These are phyloP conservation scores for Synchytrium microbalum DNA, from an alignment of 371 early-diverging fungal species.

Conservation along the genomic window DNA sequence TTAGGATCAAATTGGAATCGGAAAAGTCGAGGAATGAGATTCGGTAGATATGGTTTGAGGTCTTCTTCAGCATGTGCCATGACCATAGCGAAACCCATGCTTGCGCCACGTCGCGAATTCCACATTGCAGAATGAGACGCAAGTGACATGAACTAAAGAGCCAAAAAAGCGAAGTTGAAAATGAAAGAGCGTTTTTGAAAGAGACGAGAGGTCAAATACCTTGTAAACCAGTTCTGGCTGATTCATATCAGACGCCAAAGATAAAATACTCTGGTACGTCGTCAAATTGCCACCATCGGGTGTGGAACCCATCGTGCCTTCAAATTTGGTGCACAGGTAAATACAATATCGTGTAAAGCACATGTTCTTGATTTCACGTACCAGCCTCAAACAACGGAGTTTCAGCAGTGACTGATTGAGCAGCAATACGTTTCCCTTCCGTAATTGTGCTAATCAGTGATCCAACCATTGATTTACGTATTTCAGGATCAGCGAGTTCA, in stretches of 20 bases:
- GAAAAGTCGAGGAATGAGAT: slow-evolving; percentile 75
- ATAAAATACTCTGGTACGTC: slow-evolving; percentile 58
- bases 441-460: slow-evolving; percentile 45
- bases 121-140: slow-evolving; percentile 85
- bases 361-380: no score
- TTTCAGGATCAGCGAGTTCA: slow-evolving; percentile 65
- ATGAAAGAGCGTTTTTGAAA: no score
- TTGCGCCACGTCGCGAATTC: slow-evolving; percentile 84
- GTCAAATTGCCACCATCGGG: neutral
- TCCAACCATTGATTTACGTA: slow-evolving; percentile 51
- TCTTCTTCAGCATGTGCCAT: slow-evolving; percentile 70
- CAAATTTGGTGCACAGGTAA: slow-evolving; percentile 64
- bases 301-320: slow-evolving; percentile 6
- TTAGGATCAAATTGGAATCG: slow-evolving; percentile 84
- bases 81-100: slow-evolving; percentile 76
- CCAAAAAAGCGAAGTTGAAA: no score
- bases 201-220: neutral
- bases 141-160: slow-evolving; percentile 90
- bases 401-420: slow-evolving; percentile 67
- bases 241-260: slow-evolving; percentile 83
- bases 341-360: slow-evolving; percentile 78
- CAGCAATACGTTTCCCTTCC: slow-evolving; percentile 35
- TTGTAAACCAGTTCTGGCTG: slow-evolving; percentile 64
- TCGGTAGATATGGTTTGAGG: slow-evolving; percentile 64
- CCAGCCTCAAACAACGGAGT: slow-evolving; percentile 68